These are phyloP conservation scores for Rhodotorula sp. DNA, from an alignment of 1,284 basidiomycete species.

Conservation along the genomic window DNA sequence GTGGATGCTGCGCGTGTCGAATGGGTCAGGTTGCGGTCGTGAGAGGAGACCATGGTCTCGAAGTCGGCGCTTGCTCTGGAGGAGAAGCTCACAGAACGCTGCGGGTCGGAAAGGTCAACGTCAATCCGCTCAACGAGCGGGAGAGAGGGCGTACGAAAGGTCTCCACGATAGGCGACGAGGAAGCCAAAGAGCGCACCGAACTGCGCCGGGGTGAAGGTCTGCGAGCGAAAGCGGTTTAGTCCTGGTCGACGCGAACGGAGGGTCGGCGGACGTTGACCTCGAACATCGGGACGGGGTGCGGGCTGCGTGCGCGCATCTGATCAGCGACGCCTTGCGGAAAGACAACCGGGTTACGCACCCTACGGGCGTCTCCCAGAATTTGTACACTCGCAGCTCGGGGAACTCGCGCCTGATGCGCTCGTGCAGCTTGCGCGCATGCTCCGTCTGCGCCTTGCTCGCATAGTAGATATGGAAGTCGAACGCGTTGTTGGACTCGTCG, in stretches of 20 bases:
- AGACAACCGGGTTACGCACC: slow-evolving; percentile 52
- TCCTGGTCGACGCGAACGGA: too few relatives aligned
- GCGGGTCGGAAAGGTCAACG: neutral
- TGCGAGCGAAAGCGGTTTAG: neutral
- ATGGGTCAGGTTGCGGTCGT: too few relatives aligned
- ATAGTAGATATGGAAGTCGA: slow-evolving; percentile 59
- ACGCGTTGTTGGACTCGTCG: slow-evolving; percentile 30
- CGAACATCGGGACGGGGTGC: slow-evolving; percentile 62
- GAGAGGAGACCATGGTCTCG: too few relatives aligned
- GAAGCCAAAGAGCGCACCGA: slow-evolving; percentile 67
- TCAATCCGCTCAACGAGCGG: too few relatives aligned
- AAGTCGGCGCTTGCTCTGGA: too few relatives aligned
- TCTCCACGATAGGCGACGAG: slow-evolving; percentile 66
- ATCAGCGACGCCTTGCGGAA: neutral
- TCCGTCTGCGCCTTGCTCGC: slow-evolving; percentile 57
- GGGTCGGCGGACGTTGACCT: slow-evolving; percentile 13
- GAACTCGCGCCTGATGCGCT: slow-evolving; percentile 65
- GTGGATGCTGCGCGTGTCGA: slow-evolving; percentile 59
- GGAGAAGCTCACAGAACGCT: neutral
- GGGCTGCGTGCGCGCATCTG: neutral
- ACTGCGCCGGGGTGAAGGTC: slow-evolving; percentile 64
- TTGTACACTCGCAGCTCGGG: slow-evolving; percentile 67
- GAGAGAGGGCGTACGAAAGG: slow-evolving; percentile 51
- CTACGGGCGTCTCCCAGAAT: slow-evolving; percentile 64
- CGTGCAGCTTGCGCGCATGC: slow-evolving; percentile 64